Base-by-base conservation (phyloP, 768 basidiomycete genomes). In the Arthromyces matolae region DNA sequence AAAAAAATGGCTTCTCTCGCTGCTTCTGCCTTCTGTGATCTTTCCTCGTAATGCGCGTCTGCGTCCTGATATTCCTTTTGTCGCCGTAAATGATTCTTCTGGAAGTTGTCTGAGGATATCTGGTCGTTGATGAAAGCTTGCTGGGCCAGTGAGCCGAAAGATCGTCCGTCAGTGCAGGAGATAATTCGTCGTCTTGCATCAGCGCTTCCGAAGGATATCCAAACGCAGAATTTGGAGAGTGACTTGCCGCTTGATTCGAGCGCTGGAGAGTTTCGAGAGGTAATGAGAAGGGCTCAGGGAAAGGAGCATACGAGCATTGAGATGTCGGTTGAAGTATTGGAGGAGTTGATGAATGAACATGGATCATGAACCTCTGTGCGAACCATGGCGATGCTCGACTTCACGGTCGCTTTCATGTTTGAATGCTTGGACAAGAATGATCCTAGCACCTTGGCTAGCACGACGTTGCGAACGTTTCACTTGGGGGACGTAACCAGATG, bases 111-210 rank as follows among this genome's bases (percentile, higher is more conserved):
- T 31, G 29, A 29, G 23, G 22, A 37, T 32, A 43, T 52, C 27
- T 52, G 47, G 51, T 38, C 34, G 14, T 36, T 52, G 16, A 49
- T 49, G 47, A 25, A 44, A 25, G 25, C 3, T 16, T 52, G 47
- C 27, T 52, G 51, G 51, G 27, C 13, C 23, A 22, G 19, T 27
- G 27, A 8, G 8, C 50, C 50, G 3, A n/a, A 7, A 4, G 44
- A 46, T 20, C 50, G 50, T 8, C 45, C 45, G 23, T n/a, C 33
- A 19, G 23, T 41, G 29, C 14, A 32, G 3, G 16, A 49, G 14
- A 18, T 22, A 7, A 20, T 33, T 42, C 23, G 6, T 45, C 33
- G 24, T 27, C 36, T 45, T 23, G 8, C 23, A 3, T 24, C 27
- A 19, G 33, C n/a, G 7, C 33, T 45, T 45, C 32, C 43, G 23